These are phyloP conservation scores for Saccharomyces hybrid DNA, from an alignment of 1,139 yeast species.

Conservation along the genomic window DNA sequence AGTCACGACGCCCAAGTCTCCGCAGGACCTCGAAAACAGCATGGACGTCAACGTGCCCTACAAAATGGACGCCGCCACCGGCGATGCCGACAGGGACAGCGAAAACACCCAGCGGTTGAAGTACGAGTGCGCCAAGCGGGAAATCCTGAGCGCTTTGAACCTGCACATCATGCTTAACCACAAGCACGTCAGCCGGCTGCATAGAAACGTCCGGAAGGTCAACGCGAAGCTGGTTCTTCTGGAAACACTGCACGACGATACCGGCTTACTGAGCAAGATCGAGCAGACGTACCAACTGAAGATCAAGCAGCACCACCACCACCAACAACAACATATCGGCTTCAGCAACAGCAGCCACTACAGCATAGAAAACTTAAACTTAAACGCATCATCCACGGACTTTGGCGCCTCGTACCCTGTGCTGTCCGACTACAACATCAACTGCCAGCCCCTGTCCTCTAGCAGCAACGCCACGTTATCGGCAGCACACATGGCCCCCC, in stretches of 20 bases:
- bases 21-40: conserved; percentile 26
- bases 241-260: conserved; percentile 46
- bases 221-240: conserved; percentile 53
- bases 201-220: conserved; percentile 57
- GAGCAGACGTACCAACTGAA: conserved; percentile 10
- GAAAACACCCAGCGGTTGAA: conserved; percentile 28
- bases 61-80: conserved; percentile 2
- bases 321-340: background rate
- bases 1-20: conserved; percentile 38
- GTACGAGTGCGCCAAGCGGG: conserved; percentile 28
- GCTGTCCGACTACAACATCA: background rate
- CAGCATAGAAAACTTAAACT: background rate
- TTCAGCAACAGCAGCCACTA: too few species aligned
- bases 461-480: conserved; percentile 4
- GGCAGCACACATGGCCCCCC: conserved; percentile 8
- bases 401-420: background rate
- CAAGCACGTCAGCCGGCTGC: conserved; percentile 51
- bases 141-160: conserved; percentile 43
- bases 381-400: background rate
- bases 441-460: conserved; percentile 8
- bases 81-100: conserved; percentile 15
- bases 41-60: conserved; percentile 4
- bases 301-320: background rate
- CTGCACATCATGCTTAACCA: conserved; percentile 65
- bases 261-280: conserved; percentile 23